Base-by-base conservation (phyloP, 2,329 filamentous ascomycete species). In the Aspergillus carbonarius region DNA sequence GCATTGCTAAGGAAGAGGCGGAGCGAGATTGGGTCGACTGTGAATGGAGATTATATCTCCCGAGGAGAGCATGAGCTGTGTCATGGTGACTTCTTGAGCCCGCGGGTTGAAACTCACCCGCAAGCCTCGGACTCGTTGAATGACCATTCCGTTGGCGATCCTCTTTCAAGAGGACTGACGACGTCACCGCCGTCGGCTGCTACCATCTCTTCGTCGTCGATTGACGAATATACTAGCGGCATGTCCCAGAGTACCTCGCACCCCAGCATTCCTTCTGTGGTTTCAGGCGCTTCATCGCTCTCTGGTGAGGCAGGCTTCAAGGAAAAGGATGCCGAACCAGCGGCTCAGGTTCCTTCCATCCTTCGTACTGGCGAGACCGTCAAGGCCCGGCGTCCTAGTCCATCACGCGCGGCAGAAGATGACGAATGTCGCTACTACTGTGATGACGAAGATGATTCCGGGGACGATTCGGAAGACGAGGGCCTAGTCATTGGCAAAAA, bases 171-270 rank as follows among this genome's bases (percentile, higher is more conserved):
- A 44, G 67, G 71, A 4, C 60, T 74, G 34, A 70, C 68, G 27
- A 72, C 67, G 5, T 78, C 76, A 3, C 74, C 73, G 23, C 76
- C 76, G 1, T 79, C 76, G n/a, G 76, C 77, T 34, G 74, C 73
- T 32, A 80, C 78, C 12, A 77, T 79, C 17, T 79, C 78, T 12
- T 80, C 78, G 6, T 78, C 77, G 1, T 77, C 77, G n/a, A 73
- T 75, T 34, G 78, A 77, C 54, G 77, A 79, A 54, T 76, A 72
- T 44, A 74, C 73, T 34, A 80, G 78, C 49, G 78, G 77, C 52
- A 79, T 80, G 66, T 79, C 78, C 27, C 77, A 79, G 53, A 79
- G 76, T 63, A 75, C 76, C 40, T 80, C 78, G 8, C 77, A 80
- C 60, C 78, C 77, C 4, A 80, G 78, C 62, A 78, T 80, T 34